These are phyloP conservation scores for Millerozyma miso DNA, from an alignment of 805 yeast genomes.

Conservation along the genomic window DNA sequence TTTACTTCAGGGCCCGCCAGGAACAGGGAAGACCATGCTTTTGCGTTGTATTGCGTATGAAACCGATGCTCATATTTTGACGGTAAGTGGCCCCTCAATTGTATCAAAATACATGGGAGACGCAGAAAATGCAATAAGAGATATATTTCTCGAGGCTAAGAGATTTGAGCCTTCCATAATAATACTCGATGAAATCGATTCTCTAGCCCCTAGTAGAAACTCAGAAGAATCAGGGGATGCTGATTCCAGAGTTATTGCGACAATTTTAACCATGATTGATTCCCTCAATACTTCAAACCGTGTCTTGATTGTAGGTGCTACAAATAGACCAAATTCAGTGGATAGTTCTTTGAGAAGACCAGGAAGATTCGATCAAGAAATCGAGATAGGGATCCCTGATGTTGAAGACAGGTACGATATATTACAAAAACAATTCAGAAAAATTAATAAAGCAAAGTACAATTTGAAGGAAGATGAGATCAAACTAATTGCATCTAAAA, in stretches of 20 bases:
- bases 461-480: conserved; percentile 52
- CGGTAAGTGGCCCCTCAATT: conserved; percentile 86
- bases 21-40: conserved; percentile 93
- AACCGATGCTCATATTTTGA: conserved; percentile 74
- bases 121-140: conserved; percentile 82
- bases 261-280: conserved; percentile 78
- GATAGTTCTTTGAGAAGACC: conserved; percentile 79
- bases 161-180: conserved; percentile 84
- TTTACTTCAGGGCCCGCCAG: conserved; percentile 93
- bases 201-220: conserved; percentile 79
- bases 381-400: conserved; percentile 91
- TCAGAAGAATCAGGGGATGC: conserved; percentile 88
- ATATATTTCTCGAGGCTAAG: conserved; percentile 78
- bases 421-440: conserved; percentile 54
- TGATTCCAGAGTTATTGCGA: conserved; percentile 87
- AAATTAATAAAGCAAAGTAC: conserved; percentile 45
- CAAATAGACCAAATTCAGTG: conserved; percentile 64
- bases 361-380: conserved; percentile 85
- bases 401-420: conserved; percentile 74
- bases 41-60: conserved; percentile 78
- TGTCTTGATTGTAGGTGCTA: conserved; percentile 69
- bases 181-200: conserved; percentile 90
- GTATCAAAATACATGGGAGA: conserved; percentile 93
- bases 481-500: conserved; percentile 60
- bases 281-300: conserved; percentile 64